Evolutionary conservation across 192 early-diverging fungal species (phyloP), one percentile per base, ranked within the genome.

Genomic region (Spizellomyces punctatus): DNA sequence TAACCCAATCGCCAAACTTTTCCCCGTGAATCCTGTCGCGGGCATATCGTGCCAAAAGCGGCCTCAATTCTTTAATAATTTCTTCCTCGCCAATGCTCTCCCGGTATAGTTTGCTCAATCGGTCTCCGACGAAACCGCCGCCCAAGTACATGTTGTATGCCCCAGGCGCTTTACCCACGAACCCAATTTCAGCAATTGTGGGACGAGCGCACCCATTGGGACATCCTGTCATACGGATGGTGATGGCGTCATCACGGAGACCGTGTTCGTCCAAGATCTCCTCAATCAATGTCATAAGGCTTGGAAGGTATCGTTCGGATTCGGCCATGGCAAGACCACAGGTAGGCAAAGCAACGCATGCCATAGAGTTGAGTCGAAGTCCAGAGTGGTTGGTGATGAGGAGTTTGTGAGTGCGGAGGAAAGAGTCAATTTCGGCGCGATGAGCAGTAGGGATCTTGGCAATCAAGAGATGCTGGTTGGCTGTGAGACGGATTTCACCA

Each of bases 191-290:
- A 50, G 93, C 95, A 63, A 95, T 88, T 74, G 94, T 93, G 9
- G 96, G 96, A 21, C 96, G 85, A 5, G 96, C 96, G 73, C 96
- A 98, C 71, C 95, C 95, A 78, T 98, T 98, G n/a, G 96, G 96
- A 75, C 96, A 98, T 62, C 96, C 96, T 0, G 96, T 98, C 96
- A 98, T 98, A 69, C 96, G 88, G 69, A 98, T 93, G 21, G 92
- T 92, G 72, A 98, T 94, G 60, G 93, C 92, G 76, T 98, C 93
- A 45, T 94, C 79, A 52, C 90, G 81, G 64, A 98, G 71, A 10
- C 96, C 96, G 44, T 89, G 79, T 59, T 87, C 88, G 69, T 94
- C 92, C 66, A 98, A 82, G 42, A 91, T 79, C 0, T 78, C 69
- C 77, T 98, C 96, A 64, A 98, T 85, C 76, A 85, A 85, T 19